A percentile compares a stretch with the other conserved stretches of the same genome.
These are phyloP conservation scores for Purpureocillium lavendulum DNA, from an alignment of 2,329 filamentous ascomycete species.

Conservation along the genomic window DNA sequence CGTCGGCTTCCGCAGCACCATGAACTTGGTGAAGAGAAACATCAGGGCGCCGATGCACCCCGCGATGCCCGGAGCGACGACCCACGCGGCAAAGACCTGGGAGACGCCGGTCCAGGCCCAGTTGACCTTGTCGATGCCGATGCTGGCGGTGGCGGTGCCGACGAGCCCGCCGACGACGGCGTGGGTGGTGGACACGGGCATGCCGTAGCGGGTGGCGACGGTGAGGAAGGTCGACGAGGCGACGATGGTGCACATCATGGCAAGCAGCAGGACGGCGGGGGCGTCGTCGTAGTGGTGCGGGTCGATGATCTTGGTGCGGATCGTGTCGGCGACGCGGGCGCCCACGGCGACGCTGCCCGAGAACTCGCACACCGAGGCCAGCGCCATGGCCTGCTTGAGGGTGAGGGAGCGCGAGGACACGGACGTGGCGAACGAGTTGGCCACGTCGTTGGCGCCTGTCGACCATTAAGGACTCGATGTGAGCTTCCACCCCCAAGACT, in stretches of 20 bases:
- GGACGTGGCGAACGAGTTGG: conserved; percentile 38
- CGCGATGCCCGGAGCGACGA: conserved; percentile 24
- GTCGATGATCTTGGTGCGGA: conserved; percentile 37
- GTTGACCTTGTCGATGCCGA: conserved; percentile 25
- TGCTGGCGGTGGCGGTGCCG: conserved; percentile 24
- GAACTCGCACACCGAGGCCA: conserved; percentile 35
- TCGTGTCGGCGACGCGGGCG: conserved; percentile 31
- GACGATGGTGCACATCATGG: conserved; percentile 45
- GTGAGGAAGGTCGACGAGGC: conserved; percentile 44
- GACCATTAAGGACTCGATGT: too few relatives aligned
- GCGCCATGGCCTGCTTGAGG: conserved; percentile 35
- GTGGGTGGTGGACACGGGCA: conserved; percentile 47
- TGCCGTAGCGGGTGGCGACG: conserved; percentile 38
- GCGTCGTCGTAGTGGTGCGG: conserved; percentile 31
- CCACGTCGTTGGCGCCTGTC: conserved; percentile 39
- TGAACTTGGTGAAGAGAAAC: conserved; percentile 25
- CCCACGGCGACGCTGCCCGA: conserved; percentile 31
- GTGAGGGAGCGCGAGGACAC: conserved; percentile 37
- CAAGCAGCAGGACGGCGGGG: conserved; percentile 40
- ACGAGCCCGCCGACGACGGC: conserved; percentile 36
- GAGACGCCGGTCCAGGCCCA: conserved; percentile 28
- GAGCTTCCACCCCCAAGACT: too few relatives aligned
- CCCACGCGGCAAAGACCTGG: conserved; percentile 29
- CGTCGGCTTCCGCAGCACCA: conserved; percentile 17
- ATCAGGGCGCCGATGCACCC: conserved; percentile 21